Conservation (phyloP, 768 basidiomycete genomes). For the Boletus pseudopeckii region DNA sequence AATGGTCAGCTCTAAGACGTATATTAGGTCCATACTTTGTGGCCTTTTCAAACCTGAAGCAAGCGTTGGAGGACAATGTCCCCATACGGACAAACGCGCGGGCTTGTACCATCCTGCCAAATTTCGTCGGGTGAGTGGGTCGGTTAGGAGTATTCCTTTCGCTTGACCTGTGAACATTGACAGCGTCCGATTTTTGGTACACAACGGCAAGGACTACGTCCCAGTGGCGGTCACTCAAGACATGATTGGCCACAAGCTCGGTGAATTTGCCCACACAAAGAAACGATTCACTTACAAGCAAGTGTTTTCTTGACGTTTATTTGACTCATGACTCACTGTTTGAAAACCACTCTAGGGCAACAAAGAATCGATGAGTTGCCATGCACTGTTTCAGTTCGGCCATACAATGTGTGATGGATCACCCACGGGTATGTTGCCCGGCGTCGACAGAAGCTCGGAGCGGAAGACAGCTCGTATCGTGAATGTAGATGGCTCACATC, state of each 20-base stretch:
- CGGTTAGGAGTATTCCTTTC: neutral
- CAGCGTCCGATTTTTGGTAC: conserved; percentile 86
- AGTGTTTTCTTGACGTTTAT: conserved; percentile 32
- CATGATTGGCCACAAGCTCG: conserved; percentile 98
- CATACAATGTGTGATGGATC: neutral
- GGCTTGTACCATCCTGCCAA: conserved; percentile 89
- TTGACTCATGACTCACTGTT: neutral
- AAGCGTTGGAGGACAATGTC: conserved; percentile 76
- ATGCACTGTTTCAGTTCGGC: neutral
- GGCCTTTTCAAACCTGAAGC: conserved; percentile 82
- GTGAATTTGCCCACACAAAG: conserved; percentile 90
- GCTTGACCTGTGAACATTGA: neutral
- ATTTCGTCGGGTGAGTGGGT: conserved; percentile 82
- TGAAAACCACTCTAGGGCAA: conserved; percentile 27
- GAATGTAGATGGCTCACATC: neutral
- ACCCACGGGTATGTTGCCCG: neutral
- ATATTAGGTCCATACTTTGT: conserved; percentile 87
- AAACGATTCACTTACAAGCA: conserved; percentile 85
- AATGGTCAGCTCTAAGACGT: neutral
- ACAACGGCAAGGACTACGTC: conserved; percentile 89
- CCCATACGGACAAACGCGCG: conserved; percentile 87
- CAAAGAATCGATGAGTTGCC: conserved; percentile 36
- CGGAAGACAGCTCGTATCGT: neutral
- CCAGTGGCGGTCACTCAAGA: conserved; percentile 89
- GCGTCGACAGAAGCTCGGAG: neutral